These are phyloP conservation scores for Meyerozyma athensensis DNA, from an alignment of 1,139 yeast genomes.

Conservation along the genomic window DNA sequence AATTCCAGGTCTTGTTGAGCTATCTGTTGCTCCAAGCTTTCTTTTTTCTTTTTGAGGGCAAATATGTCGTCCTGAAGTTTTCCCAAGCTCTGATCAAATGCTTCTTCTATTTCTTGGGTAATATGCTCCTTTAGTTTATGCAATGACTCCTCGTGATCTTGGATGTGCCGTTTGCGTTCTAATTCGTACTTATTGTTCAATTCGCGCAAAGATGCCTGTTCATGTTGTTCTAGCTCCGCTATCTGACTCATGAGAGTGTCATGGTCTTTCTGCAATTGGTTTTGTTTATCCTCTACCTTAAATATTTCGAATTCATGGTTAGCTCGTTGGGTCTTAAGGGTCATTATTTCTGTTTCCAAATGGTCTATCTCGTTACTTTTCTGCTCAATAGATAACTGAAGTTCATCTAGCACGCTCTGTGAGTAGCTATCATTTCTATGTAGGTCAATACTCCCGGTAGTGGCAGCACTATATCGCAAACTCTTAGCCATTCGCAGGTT, in stretches of 20 bases:
- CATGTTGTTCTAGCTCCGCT: conserved; percentile 26
- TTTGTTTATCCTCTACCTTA: conserved; percentile 33
- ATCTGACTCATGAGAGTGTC: conserved; percentile 21
- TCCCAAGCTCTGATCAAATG: conserved; percentile 25
- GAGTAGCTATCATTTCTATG: not conserved
- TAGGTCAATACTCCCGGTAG: not conserved
- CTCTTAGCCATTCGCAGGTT: not conserved
- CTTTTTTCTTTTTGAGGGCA: conserved; percentile 13
- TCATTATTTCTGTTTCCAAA: conserved; percentile 21
- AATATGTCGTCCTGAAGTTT: conserved; percentile 22
- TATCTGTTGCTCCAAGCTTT: conserved; percentile 12
- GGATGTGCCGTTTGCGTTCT: conserved; percentile 27
- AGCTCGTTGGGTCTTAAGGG: conserved; percentile 35
- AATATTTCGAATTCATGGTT: conserved; percentile 31
- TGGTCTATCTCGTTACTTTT: conserved; percentile 17
- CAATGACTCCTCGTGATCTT: conserved; percentile 31
- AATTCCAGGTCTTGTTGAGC: conserved; percentile 17
- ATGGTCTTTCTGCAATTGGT: conserved; percentile 19
- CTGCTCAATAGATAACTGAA: conserved; percentile 9
- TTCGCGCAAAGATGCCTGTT: conserved; percentile 22
- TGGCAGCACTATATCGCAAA: not conserved
- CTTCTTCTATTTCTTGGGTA: conserved; percentile 28
- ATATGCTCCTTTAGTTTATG: conserved; percentile 34
- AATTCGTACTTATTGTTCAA: conserved; percentile 32
- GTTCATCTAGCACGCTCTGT: not conserved